Evolutionary conservation across 257 asterid species (phyloP), one percentile per base, ranked within the genome.

Genomic region (Nicotiana noctiflora): DNA sequence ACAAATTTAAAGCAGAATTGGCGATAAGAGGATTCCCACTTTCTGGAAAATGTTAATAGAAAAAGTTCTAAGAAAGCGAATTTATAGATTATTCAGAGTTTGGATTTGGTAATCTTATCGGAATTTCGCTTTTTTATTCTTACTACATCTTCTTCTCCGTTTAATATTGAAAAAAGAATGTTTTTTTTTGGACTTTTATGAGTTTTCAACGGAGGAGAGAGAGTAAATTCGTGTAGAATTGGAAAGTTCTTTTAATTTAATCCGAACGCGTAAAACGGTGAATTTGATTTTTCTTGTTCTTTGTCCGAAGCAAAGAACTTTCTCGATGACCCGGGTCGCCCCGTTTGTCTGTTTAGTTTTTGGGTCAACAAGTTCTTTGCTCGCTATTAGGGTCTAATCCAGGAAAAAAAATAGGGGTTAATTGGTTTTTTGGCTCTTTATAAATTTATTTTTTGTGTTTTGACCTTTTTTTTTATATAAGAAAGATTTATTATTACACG

Each of bases 91-190:
- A 40, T 31, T 15, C 75, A 65, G 8, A 65, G 37, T 17, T 8
- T 32, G 76, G 77, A 70, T 70, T 70, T 46, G 77, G 57, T 70
- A 70, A 70, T 70, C 77, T 40, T 70, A 70, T 70, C 77, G 76
- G 34, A 70, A 70, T 37, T 68, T 37, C 6, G 11, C 18, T 23
- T n/a, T 40, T 67, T 7, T 40, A 8, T 68, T 9, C 34, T 31
- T 8, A 37, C 51, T 65, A 67, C 55, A n/a, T 67, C n/a, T 67
- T 37, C 70, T 63, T 29, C 55, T 56, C 10, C 31, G 17, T 37
- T 67, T 34, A 37, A 18, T 67, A 37, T 32, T 37, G 5, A n/a
- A 15, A 23, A 37, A 67, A 37, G 27, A 25, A 40, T 40, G 5
- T 1, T 2, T 59, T 8, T 60, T 19, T 67, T 37, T 67, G n/a